Conservation (phyloP, 257 asterid species). For the Thymus mandschuricus region DNA sequence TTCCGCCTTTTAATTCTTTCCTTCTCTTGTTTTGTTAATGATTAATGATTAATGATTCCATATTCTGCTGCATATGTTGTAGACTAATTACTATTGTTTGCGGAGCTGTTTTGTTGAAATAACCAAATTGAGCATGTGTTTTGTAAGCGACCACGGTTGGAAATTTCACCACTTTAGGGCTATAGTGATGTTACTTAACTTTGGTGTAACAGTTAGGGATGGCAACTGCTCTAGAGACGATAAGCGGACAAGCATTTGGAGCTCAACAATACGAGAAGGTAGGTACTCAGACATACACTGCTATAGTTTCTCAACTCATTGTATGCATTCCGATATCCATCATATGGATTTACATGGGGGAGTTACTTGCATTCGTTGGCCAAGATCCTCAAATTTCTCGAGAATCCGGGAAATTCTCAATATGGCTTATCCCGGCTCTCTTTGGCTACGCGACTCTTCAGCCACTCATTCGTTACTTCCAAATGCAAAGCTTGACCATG, state of each 20-base stretch:
- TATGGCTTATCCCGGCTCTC: conserved; percentile 70
- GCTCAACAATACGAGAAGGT: conserved; percentile 74
- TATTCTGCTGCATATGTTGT: no score
- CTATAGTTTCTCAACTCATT: conserved; percentile 51
- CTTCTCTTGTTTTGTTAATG: no score
- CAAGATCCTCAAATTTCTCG: conserved; percentile 81
- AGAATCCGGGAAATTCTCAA: conserved; percentile 70
- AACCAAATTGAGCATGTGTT: no score
- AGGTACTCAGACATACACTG: conserved; percentile 80
- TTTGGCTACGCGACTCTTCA: conserved; percentile 65
- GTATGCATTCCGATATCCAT: conserved; percentile 64
- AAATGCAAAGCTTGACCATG: conserved; percentile 61
- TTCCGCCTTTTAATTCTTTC: no score
- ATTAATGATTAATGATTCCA: no score
- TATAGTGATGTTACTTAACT: neutral
- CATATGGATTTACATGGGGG: conserved; percentile 61
- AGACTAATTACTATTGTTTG: no score
- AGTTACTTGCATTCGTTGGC: conserved; percentile 51
- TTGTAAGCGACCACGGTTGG: neutral
- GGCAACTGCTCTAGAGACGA: conserved; percentile 83
- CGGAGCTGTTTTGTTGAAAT: no score
- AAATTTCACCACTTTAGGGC: neutral
- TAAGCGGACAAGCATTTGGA: conserved; percentile 85
- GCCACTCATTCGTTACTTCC: conserved; percentile 57
- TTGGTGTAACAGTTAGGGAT: conserved; percentile 64